These are phyloP conservation scores for Boletus albobrunnescens DNA, from an alignment of 1,284 basidiomycete species.

Conservation along the genomic window DNA sequence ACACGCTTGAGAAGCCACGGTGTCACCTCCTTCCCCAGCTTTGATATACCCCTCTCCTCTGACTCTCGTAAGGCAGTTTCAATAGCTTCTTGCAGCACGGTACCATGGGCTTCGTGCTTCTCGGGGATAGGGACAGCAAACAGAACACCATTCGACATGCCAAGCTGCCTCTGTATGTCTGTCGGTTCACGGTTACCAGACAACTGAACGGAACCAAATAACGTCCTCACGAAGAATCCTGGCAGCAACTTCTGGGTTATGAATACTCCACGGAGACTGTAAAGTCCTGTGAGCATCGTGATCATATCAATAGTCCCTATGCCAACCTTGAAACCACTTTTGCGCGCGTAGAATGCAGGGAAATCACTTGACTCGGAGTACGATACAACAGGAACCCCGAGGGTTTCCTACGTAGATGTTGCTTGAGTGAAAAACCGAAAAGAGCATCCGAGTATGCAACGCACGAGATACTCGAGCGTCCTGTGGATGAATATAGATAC, in stretches of 20 bases:
- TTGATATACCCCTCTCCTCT: constrained; percentile 76
- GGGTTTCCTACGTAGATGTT: constrained; percentile 74
- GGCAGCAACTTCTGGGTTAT: constrained; percentile 62
- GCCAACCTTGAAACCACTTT: constrained; percentile 72
- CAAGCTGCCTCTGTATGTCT: constrained; percentile 63
- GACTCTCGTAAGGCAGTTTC: constrained; percentile 86
- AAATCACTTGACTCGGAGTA: constrained; percentile 79
- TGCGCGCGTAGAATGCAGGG: constrained; percentile 90
- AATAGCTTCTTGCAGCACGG: constrained; percentile 73
- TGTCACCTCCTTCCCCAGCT: constrained; percentile 86
- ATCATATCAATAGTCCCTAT: not conserved
- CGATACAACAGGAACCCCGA: constrained; percentile 88
- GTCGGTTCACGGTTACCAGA: constrained; percentile 8
- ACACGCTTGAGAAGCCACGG: constrained; percentile 92
- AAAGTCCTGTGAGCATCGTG: not conserved
- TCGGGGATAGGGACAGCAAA: constrained; percentile 91
- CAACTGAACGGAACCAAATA: not conserved
- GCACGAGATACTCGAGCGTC: constrained; percentile 90
- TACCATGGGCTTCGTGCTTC: constrained; percentile 65
- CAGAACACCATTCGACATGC: constrained; percentile 69
- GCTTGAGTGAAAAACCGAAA: not conserved
- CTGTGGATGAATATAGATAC: constrained; percentile 35
- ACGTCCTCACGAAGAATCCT: constrained; percentile 59
- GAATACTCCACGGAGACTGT: constrained; percentile 69
- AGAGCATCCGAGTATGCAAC: constrained; percentile 15